phyloP scores from a whole-genome alignment of 2,329 filamentous ascomycete genomes.

The Sclerotinia subarctica region DNA sequence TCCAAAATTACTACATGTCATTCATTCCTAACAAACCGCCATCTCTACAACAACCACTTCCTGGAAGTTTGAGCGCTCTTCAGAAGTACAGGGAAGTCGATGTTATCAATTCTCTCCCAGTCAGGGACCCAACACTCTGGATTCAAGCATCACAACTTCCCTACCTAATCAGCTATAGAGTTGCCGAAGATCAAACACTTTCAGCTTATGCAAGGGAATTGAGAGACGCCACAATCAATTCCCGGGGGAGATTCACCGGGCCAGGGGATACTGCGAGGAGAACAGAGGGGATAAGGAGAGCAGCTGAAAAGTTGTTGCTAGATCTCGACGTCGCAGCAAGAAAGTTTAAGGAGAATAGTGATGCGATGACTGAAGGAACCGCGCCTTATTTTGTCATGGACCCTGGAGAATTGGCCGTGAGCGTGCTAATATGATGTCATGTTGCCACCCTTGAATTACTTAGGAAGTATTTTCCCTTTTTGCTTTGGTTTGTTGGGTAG shows the following conservation, averaged over 20 bases:
- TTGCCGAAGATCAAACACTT: constrained; percentile 43
- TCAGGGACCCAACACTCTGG: constrained; percentile 45
- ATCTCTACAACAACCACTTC: constrained; percentile 40
- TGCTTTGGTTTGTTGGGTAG: background rate
- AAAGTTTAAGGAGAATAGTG: constrained; percentile 10
- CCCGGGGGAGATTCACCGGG: background rate
- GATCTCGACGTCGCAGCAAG: constrained; percentile 8
- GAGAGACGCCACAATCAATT: background rate
- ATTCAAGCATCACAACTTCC: constrained; percentile 46
- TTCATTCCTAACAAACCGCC: constrained; percentile 48
- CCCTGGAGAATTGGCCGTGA: constrained; percentile 7
- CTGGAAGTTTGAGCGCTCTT: constrained; percentile 27
- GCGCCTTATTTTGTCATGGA: constrained; percentile 12
- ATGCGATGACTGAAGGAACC: constrained; percentile 13
- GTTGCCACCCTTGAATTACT: background rate
- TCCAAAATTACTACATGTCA: constrained; percentile 50
- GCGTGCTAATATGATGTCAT: background rate
- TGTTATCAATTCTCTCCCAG: constrained; percentile 40
- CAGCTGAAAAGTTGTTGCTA: constrained; percentile 14
- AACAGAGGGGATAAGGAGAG: background rate
- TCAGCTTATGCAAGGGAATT: constrained; percentile 12
- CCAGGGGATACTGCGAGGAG: background rate
- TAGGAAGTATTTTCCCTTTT: background rate
- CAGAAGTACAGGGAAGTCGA: constrained; percentile 18
- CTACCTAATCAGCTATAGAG: constrained; percentile 46